Conservation (phyloP, 192 early-diverging fungal genomes). For the Backusella circina region DNA sequence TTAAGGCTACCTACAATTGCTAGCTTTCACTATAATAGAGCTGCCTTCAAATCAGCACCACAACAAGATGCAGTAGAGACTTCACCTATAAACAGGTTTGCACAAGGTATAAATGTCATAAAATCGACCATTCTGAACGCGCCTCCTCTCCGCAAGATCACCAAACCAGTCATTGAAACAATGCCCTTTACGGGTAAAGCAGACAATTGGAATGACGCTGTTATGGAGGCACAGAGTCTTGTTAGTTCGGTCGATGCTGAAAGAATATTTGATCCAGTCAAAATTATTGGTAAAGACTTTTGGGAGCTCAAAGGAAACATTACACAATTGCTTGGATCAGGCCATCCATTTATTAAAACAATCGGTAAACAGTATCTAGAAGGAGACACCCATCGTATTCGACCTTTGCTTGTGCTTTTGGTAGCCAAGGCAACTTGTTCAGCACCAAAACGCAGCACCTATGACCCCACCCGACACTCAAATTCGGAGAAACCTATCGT, state of each 20-base stretch:
- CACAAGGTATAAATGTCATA: conserved; percentile 23
- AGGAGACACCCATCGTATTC: conserved; percentile 85
- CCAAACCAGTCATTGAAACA: conserved; percentile 17
- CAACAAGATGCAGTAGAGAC: not conserved
- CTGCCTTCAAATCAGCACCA: not conserved
- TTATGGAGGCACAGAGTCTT: conserved; percentile 45
- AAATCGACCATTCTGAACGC: conserved; percentile 22
- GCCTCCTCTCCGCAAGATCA: conserved; percentile 13
- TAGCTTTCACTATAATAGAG: not conserved
- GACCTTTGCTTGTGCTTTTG: conserved; percentile 88
- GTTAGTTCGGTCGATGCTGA: conserved; percentile 32
- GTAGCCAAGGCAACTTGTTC: conserved; percentile 81
- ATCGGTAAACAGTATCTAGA: conserved; percentile 87
- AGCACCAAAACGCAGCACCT: conserved; percentile 43
- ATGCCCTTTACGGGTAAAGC: conserved; percentile 33
- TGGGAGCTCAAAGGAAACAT: conserved; percentile 84
- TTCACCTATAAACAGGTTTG: conserved; percentile 22
- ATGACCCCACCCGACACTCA: conserved; percentile 13
- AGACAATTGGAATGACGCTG: conserved; percentile 44
- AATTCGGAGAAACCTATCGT: conserved; percentile 50
- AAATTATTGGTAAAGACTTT: conserved; percentile 85
- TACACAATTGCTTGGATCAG: conserved; percentile 74
- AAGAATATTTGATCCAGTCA: conserved; percentile 59
- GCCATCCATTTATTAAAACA: conserved; percentile 86
- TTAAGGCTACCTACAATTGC: not conserved